Evolutionary conservation across 2,329 filamentous ascomycete genomes (phyloP), one percentile per base, ranked within the genome.

Genomic region (Sclerotinia subarctica): DNA sequence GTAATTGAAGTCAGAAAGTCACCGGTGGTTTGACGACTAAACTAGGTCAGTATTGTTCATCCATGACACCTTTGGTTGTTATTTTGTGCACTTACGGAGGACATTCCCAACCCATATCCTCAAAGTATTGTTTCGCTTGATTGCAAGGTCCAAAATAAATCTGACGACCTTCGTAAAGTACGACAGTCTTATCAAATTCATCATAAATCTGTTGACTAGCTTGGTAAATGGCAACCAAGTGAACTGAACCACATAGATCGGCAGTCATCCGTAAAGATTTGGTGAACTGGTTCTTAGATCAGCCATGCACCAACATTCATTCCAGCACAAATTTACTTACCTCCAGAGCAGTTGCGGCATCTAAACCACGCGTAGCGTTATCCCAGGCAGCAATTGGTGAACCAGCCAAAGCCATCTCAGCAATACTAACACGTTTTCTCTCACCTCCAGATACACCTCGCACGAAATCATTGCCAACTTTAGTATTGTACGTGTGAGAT

Each of bases 1-100:
- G 88, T 92, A 74, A 94, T 88, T 0, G 89, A 92, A 0, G 91
- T 94, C 51, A 94, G 79, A 77, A 94, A 94, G 76, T 95, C 92
- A 5, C 87, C 75, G 4, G 75, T 77, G 0, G 77, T 78, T 35
- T 77, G 75, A 13, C 84, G 89, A 87, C 58, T 62, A 49, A 24
- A 62, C 2, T 24, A 1, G 17, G 21, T 62, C 29, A 62, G 29
- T 5, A 13, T 51, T 38, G 3, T 19, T 0, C 4, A 24, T 24
- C 26, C 29, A 49, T 51, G 26, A 11, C 19, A 29, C 32, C 19
- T n/a, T 5, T 11, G 17, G 32, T 5, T n/a, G 21, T 13, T 3
- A 7, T n/a, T 17, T 7, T 38, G 21, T 51, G 29, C 42, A 53
- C 49, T 62, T 62, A 62, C 29, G 26, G 88, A 83, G 62, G 88